Evolutionary conservation across 148 eudicot species (phyloP).

Genomic region (Rhododendron simsii): DNA sequence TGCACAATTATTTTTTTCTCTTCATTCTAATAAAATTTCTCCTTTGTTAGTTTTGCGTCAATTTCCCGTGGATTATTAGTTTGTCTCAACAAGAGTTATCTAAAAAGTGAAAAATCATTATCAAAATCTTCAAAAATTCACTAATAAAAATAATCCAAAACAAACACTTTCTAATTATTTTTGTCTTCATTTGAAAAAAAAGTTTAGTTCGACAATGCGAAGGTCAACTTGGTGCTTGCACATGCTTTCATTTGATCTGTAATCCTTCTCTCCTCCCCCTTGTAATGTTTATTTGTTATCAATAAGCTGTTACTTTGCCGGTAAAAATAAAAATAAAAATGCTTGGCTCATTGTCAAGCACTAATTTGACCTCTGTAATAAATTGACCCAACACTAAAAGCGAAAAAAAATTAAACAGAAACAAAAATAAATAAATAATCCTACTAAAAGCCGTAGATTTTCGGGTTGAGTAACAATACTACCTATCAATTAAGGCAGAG

Average conservation of each 20-base stretch:
- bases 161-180: background rate
- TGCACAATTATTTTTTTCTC: background rate
- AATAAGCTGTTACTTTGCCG: background rate
- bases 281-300: background rate
- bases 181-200: background rate
- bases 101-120: background rate
- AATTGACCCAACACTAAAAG: background rate
- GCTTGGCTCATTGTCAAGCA: background rate
- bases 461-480: constrained; percentile 13
- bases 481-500: constrained; percentile 77
- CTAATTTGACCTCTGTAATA: background rate
- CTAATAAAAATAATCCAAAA: too few relatives aligned
- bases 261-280: background rate
- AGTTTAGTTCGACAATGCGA: background rate
- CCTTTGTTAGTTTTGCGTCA: background rate
- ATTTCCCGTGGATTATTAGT: background rate
- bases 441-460: background rate
- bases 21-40: background rate
- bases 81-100: background rate
- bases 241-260: background rate
- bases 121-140: background rate
- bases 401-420: background rate
- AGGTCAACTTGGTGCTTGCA: background rate
- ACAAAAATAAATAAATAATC: background rate
- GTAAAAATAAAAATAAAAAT: too few relatives aligned